These are phyloP conservation scores for Kondoa subrosea DNA, from an alignment of 768 basidiomycete genomes.

Conservation along the genomic window DNA sequence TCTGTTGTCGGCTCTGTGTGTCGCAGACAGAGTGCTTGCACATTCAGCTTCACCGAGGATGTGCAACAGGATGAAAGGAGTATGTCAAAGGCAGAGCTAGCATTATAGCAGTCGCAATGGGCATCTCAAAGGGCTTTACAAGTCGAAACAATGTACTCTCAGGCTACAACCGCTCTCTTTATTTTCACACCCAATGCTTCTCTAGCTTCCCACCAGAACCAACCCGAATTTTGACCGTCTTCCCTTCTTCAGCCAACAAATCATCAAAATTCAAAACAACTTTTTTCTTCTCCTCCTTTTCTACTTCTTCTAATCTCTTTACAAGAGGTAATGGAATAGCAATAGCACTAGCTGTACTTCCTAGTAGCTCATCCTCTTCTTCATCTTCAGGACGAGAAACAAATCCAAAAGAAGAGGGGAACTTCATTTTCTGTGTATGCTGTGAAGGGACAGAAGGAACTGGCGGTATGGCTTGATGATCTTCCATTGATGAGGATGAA, in stretches of 20 bases:
- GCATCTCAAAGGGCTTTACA: background rate
- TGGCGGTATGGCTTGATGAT: background rate
- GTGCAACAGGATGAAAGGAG: too few species aligned
- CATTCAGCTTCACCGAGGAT: too few species aligned
- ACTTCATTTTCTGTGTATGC: background rate
- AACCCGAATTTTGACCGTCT: background rate
- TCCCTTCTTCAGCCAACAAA: background rate
- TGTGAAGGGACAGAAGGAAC: background rate
- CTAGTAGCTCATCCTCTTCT: background rate
- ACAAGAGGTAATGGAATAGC: background rate
- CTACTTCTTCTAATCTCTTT: background rate
- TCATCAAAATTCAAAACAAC: background rate
- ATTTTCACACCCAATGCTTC: background rate
- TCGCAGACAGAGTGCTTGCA: too few species aligned
- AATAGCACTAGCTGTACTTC: background rate
- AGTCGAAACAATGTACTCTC: background rate
- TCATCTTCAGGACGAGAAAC: background rate
- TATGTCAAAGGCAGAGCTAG: too few species aligned
- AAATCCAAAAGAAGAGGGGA: constrained; percentile 3
- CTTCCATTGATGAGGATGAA: background rate
- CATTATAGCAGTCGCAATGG: too few species aligned
- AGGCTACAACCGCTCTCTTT: background rate
- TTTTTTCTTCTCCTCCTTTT: background rate
- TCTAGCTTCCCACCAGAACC: background rate
- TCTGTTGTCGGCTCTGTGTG: too few species aligned